These are phyloP conservation scores for Colletotrichum lentis DNA, from an alignment of 2,329 filamentous ascomycete genomes.

Conservation along the genomic window DNA sequence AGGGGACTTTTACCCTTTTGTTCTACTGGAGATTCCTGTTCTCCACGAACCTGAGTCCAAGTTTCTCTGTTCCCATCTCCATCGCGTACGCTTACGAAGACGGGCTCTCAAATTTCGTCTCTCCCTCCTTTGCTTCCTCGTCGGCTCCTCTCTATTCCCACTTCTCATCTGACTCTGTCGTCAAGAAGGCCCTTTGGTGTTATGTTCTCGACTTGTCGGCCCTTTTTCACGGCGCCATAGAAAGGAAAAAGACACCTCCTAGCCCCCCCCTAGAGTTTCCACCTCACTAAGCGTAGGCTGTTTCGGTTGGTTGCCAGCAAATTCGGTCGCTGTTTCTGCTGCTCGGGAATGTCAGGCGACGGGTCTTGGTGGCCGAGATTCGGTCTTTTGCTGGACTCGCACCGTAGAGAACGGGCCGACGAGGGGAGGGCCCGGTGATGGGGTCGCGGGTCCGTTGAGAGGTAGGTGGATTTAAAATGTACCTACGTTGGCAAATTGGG, in stretches of 20 bases:
- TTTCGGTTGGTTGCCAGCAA: background rate
- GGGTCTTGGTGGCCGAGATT: constrained; percentile 33
- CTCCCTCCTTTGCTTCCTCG: background rate
- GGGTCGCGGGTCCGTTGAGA: constrained; percentile 6
- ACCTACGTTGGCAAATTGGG: too few species aligned
- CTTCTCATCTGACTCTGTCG: constrained; percentile 18
- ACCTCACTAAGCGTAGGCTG: background rate
- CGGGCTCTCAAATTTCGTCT: background rate
- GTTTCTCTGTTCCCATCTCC: background rate
- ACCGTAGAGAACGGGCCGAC: background rate
- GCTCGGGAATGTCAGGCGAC: background rate
- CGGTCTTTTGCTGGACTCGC: constrained; percentile 12
- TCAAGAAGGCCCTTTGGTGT: background rate
- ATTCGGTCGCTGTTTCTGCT: constrained; percentile 1
- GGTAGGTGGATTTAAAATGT: background rate
- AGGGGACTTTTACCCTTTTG: too few species aligned
- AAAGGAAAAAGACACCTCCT: background rate
- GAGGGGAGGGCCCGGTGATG: constrained; percentile 10
- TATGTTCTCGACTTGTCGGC: constrained; percentile 2
- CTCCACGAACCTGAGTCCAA: too few species aligned
- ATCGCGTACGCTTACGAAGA: background rate
- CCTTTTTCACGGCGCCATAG: background rate
- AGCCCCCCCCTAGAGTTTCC: background rate
- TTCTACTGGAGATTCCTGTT: too few species aligned
- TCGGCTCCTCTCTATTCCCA: constrained; percentile 25